Percentiles rank a stretch among this genome's conserved stretches.
Evolutionary conservation across 202 grass and related monocot genomes (phyloP).

Genomic region (Carex arenaria): DNA sequence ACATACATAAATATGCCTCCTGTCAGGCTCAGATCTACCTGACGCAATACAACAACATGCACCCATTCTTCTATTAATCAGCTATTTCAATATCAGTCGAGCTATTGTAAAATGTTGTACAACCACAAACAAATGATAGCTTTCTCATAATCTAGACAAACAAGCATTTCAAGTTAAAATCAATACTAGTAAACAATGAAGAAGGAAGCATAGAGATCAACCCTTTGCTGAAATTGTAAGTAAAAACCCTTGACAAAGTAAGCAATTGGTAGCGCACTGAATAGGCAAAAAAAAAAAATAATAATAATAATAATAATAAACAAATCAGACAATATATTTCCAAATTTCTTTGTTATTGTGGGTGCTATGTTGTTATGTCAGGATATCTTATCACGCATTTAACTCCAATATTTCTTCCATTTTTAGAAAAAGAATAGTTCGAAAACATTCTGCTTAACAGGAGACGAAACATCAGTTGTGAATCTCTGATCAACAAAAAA

Average conservation of each 20-base stretch:
- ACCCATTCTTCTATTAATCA: conserved; percentile 60
- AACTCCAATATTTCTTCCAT: background rate
- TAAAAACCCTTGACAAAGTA: background rate
- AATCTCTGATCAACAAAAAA: background rate
- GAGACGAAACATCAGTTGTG: background rate
- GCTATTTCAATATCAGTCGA: conserved; percentile 16
- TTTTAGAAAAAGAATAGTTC: background rate
- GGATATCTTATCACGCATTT: conserved; percentile 3
- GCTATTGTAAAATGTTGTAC: conserved; percentile 10
- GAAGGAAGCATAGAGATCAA: background rate
- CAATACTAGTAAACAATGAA: background rate
- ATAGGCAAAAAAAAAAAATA: background rate
- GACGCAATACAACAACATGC: conserved; percentile 73
- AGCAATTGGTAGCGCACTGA: background rate
- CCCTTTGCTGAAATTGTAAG: background rate
- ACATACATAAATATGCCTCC: conserved; percentile 70
- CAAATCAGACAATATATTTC: background rate
- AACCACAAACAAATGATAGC: conserved; percentile 12
- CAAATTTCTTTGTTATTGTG: background rate
- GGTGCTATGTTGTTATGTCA: background rate
- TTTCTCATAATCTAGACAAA: conserved; percentile 44
- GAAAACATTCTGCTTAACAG: background rate
- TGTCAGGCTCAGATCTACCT: conserved; percentile 51
- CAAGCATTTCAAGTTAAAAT: background rate
- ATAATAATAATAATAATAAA: too few species aligned